Conservation (phyloP, 805 yeast species). For the Pichia deserticola region DNA sequence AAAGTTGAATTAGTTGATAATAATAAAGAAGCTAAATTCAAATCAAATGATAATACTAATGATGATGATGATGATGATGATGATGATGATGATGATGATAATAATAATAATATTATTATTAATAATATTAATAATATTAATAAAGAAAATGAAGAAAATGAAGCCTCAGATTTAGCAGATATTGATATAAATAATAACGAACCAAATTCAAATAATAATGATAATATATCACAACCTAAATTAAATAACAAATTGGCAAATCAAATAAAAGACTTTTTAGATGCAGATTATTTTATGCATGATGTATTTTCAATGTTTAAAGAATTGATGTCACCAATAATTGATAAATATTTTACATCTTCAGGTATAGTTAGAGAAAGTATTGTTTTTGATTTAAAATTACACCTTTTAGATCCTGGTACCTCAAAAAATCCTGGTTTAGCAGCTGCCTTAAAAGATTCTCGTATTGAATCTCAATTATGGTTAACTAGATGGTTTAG, state of each 20-base stretch:
- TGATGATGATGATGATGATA: constrained; percentile 7
- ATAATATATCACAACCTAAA: neutral
- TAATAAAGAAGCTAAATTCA: constrained; percentile 8
- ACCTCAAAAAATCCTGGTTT: constrained; percentile 6
- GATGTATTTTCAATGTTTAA: constrained; percentile 32
- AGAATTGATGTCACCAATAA: constrained; percentile 30
- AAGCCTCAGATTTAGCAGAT: constrained; percentile 1
- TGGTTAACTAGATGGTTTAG: constrained; percentile 50
- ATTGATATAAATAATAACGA: neutral
- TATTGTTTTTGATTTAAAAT: constrained; percentile 38
- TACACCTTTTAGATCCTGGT: constrained; percentile 39
- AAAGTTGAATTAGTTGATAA: constrained; percentile 29
- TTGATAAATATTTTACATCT: constrained; percentile 34
- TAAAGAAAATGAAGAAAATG: constrained; percentile 6
- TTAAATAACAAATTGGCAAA: constrained; percentile 22
- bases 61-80: constrained; percentile 7
- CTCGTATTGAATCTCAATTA: constrained; percentile 39
- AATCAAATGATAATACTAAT: neutral
- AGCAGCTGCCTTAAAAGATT: constrained; percentile 10
- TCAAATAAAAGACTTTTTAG: constrained; percentile 33
- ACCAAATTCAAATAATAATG: neutral
- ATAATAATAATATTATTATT: constrained; percentile 8
- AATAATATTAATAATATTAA: too few species aligned
- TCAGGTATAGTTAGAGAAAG: constrained; percentile 36
- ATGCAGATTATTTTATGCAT: constrained; percentile 27